Evolutionary conservation across 2,329 filamentous ascomycete genomes (phyloP).

Genomic region (Xylaria sp.): DNA sequence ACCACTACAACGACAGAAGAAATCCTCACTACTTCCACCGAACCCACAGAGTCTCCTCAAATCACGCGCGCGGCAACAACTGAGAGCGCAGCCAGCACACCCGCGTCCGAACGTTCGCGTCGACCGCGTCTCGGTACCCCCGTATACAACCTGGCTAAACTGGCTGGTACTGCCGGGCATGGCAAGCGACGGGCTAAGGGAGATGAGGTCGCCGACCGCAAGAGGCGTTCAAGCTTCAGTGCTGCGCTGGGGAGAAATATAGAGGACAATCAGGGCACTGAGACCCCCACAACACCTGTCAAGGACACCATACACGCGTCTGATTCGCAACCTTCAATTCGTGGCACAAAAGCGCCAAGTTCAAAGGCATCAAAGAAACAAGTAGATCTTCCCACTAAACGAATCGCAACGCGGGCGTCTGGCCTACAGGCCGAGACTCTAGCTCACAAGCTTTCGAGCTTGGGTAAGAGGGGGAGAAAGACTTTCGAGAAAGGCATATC

Average conservation of each 20-base stretch:
- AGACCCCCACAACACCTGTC: slow-evolving; percentile 44
- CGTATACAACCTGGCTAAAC: slow-evolving; percentile 73
- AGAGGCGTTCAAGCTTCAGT: slow-evolving; percentile 59
- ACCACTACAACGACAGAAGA: slow-evolving; percentile 36
- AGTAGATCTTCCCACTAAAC: slow-evolving; percentile 48
- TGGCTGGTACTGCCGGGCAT: slow-evolving; percentile 70
- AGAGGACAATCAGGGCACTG: slow-evolving; percentile 39
- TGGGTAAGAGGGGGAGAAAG: slow-evolving; percentile 71
- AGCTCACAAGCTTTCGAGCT: slow-evolving; percentile 60
- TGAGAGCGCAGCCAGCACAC: slow-evolving; percentile 42
- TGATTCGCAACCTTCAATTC: slow-evolving; percentile 56
- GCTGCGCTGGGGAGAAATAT: slow-evolving; percentile 50
- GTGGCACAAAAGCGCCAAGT: slow-evolving; percentile 52
- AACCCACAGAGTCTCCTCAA: slow-evolving; percentile 23
- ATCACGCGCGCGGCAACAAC: slow-evolving; percentile 30
- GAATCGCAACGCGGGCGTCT: slow-evolving; percentile 58
- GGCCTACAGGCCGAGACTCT: slow-evolving; percentile 57
- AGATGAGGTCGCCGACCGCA: slow-evolving; percentile 57
- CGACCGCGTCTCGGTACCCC: slow-evolving; percentile 66
- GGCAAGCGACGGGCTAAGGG: slow-evolving; percentile 65
- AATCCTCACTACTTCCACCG: slow-evolving; percentile 9
- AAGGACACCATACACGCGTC: slow-evolving; percentile 56
- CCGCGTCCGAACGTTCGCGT: slow-evolving; percentile 59
- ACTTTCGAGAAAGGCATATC: slow-evolving; percentile 59
- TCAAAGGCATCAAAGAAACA: slow-evolving; percentile 50